Evolutionary conservation across 768 basidiomycete species (phyloP).

Genomic region (Rhodocollybia butyracea): DNA sequence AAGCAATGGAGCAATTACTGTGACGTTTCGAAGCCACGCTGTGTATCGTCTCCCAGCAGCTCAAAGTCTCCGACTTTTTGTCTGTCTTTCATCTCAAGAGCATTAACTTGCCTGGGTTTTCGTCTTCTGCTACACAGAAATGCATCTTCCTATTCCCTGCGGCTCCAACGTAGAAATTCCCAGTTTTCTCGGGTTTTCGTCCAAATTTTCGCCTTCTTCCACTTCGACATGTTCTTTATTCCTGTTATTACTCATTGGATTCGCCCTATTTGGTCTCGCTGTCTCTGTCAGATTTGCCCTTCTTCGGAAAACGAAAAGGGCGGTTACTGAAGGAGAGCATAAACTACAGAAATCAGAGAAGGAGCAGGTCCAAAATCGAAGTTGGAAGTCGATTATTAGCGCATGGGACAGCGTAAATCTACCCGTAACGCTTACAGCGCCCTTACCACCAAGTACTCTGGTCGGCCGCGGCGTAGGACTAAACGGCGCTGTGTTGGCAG

Average conservation of each 20-base stretch:
- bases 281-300: not conserved
- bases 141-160: constrained; percentile 7
- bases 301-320: not conserved
- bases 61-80: not conserved
- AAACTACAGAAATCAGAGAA: not conserved
- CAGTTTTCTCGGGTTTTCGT: not conserved
- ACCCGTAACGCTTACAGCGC: not conserved
- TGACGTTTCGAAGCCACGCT: too few relatives aligned
- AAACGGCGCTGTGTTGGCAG: not conserved
- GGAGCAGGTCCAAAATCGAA: not conserved
- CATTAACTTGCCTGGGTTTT: constrained; percentile 20
- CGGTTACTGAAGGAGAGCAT: not conserved
- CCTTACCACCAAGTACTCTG: not conserved
- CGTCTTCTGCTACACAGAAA: constrained; percentile 12
- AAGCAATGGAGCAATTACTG: too few relatives aligned
- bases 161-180: not conserved
- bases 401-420: not conserved
- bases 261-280: not conserved
- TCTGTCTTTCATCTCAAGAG: not conserved
- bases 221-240: constrained; percentile 2
- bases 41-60: not conserved
- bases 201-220: constrained; percentile 1
- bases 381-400: not conserved
- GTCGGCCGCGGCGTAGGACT: constrained; percentile 3
- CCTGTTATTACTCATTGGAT: not conserved